Evolutionary conservation across 306 rosid genomes (phyloP).

Genomic region (Vicia faba): DNA sequence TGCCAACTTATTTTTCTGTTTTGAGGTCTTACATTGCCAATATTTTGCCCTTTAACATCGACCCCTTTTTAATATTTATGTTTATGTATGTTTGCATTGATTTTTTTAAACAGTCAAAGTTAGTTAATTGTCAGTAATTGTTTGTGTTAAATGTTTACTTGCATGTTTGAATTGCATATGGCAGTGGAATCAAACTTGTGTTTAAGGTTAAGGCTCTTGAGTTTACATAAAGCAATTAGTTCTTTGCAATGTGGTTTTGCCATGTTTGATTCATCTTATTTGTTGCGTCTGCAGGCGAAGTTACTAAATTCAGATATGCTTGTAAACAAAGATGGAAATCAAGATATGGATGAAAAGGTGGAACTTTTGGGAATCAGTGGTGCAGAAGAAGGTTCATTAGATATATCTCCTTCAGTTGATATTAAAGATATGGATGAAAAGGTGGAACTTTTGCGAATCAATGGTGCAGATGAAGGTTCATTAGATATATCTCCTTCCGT

Average conservation of each 20-base stretch:
- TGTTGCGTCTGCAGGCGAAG: conserved; percentile 51
- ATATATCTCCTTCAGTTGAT: too few relatives aligned
- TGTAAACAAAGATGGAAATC: too few relatives aligned
- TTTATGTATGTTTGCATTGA: background rate
- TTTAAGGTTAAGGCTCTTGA: conserved; percentile 16
- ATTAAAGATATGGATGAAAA: too few relatives aligned
- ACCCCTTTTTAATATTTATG: background rate
- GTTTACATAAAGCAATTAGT: background rate
- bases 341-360: too few relatives aligned
- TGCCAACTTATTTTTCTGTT: conserved; percentile 11
- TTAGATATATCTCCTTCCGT: too few relatives aligned
- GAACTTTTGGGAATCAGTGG: too few relatives aligned
- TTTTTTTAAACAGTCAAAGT: too few relatives aligned
- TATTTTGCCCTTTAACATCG: conserved; percentile 6
- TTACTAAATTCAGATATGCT: too few relatives aligned
- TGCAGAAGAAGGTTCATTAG: too few relatives aligned
- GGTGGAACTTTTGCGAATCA: too few relatives aligned
- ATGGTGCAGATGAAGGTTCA: too few relatives aligned
- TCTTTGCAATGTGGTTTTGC: conserved; percentile 4
- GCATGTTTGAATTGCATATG: conserved; percentile 21
- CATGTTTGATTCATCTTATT: conserved; percentile 32
- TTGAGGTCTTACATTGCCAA: conserved; percentile 1
- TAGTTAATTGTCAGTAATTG: background rate
- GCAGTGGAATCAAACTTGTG: background rate
- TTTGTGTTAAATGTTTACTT: background rate